Conservation (phyloP, 495 filamentous ascomycete species). For the Aspergillus conjunctus region DNA sequence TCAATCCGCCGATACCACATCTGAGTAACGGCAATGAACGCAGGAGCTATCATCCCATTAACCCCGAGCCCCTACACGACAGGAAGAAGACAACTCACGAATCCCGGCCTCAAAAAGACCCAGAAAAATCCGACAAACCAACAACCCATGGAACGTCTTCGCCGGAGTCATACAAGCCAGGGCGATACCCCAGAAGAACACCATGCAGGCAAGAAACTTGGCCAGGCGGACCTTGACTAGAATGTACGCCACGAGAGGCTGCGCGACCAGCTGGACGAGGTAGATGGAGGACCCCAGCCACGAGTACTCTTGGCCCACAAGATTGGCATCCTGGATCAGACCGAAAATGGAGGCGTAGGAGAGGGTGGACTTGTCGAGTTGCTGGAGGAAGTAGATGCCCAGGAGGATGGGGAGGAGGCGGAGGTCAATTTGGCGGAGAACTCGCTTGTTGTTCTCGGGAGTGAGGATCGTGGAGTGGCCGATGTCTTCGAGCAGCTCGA, state of each 20-base stretch:
- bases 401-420: conserved; percentile 53
- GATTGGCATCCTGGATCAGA: conserved; percentile 43
- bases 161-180: conserved; percentile 59
- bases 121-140: conserved; percentile 61
- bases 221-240: conserved; percentile 43
- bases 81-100: conserved; percentile 28
- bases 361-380: conserved; percentile 60
- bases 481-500: conserved; percentile 46
- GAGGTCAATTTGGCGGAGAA: conserved; percentile 56
- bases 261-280: conserved; percentile 52
- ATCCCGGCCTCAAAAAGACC: conserved; percentile 63
- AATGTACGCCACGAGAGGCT: conserved; percentile 42
- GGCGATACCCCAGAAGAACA: conserved; percentile 60
- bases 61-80: not conserved
- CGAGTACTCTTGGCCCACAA: conserved; percentile 53
- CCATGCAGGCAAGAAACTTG: conserved; percentile 60
- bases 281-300: conserved; percentile 56
- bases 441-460: conserved; percentile 55
- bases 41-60: conserved; percentile 45
- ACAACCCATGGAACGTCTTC: conserved; percentile 54
- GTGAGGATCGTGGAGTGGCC: conserved; percentile 48
- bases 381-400: conserved; percentile 52
- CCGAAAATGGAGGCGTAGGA: conserved; percentile 58
- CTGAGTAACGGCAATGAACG: conserved; percentile 61
- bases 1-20: conserved; percentile 66